A percentile compares a stretch with the other conserved stretches of the same genome.
These are phyloP conservation scores for Brachypodium distachyon DNA, from an alignment of 202 grass and related monocot species.

Conservation along the genomic window DNA sequence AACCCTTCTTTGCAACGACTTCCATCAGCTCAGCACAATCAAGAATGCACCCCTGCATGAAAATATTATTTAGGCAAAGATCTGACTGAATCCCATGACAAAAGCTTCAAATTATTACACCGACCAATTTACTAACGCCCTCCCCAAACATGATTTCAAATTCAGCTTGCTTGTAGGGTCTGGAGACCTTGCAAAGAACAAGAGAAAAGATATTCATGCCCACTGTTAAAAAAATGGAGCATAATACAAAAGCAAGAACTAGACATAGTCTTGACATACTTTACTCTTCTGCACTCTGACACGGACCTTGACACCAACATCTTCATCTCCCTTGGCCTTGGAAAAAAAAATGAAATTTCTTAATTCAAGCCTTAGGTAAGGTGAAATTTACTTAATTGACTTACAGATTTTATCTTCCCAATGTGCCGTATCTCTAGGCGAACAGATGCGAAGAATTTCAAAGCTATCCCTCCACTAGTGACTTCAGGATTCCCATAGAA, in stretches of 20 bases:
- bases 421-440: conserved; percentile 92
- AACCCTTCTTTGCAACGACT: conserved; percentile 81
- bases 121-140: conserved; percentile 89
- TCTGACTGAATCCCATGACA: not conserved
- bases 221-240: conserved; percentile 1
- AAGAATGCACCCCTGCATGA: conserved; percentile 73
- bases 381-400: conserved; percentile 14
- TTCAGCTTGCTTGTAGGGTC: conserved; percentile 98
- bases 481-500: conserved; percentile 99
- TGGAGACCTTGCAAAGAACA: conserved; percentile 57
- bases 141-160: conserved; percentile 98
- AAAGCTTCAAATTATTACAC: conserved; percentile 13
- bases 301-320: conserved; percentile 90
- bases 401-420: conserved; percentile 99
- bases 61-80: conserved; percentile 7
- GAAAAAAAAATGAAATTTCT: conserved; percentile 35
- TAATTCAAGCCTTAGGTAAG: not conserved
- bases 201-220: conserved; percentile 4
- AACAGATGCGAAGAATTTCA: conserved; percentile 98
- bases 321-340: conserved; percentile 91
- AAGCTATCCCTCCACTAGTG: conserved; percentile 96
- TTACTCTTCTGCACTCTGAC: conserved; percentile 99
- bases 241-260: conserved; percentile 22
- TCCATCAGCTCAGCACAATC: conserved; percentile 99
- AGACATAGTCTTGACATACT: conserved; percentile 41